Evolutionary conservation across 176 grass and related monocot species (phyloP), one percentile per base, ranked within the genome.

Genomic region (Pontederia crassipes): DNA sequence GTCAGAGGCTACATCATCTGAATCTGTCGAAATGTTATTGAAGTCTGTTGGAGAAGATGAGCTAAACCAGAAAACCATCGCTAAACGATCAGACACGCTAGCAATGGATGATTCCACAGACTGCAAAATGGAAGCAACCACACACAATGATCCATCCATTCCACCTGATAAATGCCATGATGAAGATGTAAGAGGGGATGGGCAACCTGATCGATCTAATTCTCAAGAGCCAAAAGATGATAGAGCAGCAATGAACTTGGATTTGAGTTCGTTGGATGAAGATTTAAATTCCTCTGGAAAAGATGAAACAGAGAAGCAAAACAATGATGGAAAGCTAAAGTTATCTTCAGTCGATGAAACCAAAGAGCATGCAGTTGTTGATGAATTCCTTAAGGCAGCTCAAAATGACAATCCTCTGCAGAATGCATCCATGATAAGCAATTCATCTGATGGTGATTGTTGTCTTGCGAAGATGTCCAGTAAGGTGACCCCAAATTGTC

Each of bases 41-140:
- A 98, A 93, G 12, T 98, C 94, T 13, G 82, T 93, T 48, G 80
- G 84, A 72, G 94, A 86, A 74, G 75, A 82, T 79, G 82, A 86
- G 20, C 57, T 76, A 54, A 69, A 45, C 71, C 71, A 88, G 61
- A 77, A 77, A 56, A 73, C 80, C 48, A 66, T 46, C 61, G n/a
- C 17, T 74, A 74, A 62, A 53, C 17, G 15, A 0, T 28, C 48
- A 48, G 83, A 48, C 71, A 51, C 66, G 57, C 61, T 64, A 27
- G 60, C 62, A 65, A 28, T 28, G 27, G 62, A 65, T 14, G 47
- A 65, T 48, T 65, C 62, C 50, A 40, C 17, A 9, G 28, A 65
- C n/a, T 48, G 59, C n/a, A n/a, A 13, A 62, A 62, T n/a, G 7
- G 17, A 46, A 9, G 45, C 32, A 16, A 16, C 2, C 28, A 5